These are phyloP conservation scores for Plasmodium berghei DNA, from an alignment of 169 alveolate species.

Conservation along the genomic window DNA sequence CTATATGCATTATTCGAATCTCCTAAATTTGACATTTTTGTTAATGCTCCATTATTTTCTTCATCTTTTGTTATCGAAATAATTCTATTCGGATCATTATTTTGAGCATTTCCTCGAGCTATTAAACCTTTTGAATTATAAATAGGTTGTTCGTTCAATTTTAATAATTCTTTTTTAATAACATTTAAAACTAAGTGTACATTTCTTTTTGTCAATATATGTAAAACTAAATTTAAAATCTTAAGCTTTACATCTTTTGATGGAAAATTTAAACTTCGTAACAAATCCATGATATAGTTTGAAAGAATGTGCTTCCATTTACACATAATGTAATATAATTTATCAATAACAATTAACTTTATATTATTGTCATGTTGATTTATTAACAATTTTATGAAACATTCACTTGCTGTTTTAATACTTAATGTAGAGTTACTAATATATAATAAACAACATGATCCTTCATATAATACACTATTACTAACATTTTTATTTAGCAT, in stretches of 20 bases:
- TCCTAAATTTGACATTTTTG: neutral
- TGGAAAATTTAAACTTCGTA: conserved; percentile 87
- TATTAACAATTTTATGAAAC: conserved; percentile 89
- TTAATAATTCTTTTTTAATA: conserved; percentile 79
- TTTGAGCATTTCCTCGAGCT: neutral
- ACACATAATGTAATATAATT: conserved; percentile 75
- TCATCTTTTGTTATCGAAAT: neutral
- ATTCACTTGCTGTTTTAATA: conserved; percentile 91
- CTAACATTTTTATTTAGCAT: conserved; percentile 78
- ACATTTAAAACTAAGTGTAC: conserved; percentile 78
- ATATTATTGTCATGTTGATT: conserved; percentile 94
- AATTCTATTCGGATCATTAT: too few species aligned
- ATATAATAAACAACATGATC: conserved; percentile 88
- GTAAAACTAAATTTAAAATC: conserved; percentile 86
- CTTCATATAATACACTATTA: conserved; percentile 89
- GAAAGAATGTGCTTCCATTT: conserved; percentile 88
- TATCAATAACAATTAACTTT: conserved; percentile 84
- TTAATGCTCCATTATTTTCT: neutral
- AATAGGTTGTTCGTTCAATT: conserved; percentile 54
- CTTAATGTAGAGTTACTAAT: conserved; percentile 88
- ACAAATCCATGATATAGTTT: conserved; percentile 90
- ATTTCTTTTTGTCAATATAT: conserved; percentile 77
- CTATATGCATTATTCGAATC: neutral
- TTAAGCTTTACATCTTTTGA: conserved; percentile 88
- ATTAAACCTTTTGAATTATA: conserved; percentile 2